Evolutionary conservation across 2,329 filamentous ascomycete species (phyloP), one percentile per base, ranked within the genome.

Genomic region (Cercospora citrullina): DNA sequence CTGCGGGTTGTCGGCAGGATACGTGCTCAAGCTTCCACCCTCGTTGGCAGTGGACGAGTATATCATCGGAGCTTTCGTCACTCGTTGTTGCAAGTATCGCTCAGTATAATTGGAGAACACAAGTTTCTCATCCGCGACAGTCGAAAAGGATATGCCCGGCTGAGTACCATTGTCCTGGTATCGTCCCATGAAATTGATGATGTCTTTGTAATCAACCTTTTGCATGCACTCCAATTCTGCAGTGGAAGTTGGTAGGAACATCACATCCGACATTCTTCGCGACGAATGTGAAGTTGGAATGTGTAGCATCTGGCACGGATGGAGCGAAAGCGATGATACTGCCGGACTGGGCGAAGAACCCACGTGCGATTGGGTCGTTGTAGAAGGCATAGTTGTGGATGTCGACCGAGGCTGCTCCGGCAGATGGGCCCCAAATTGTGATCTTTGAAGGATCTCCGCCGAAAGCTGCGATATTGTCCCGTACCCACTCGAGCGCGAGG

Each of bases 331-430:
- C 75, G 1, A 74, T 70, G 5, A 74, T 70, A 14, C 73, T 76
- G 1, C 77, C 76, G 21, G 78, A 80, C 28, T 86, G 5, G 85
- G 83, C 51, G 86, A 65, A 39, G 18, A 45, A 77, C 0, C 69
- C 67, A 0, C 80, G 76, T 77, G 80, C 74, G 30, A 81, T 76
- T 0, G 81, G 80, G 18, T 80, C 72, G 1, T 77, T 67, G 0
- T 66, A 60, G 66, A 77, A 81, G 7, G 77, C 76, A 59, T 78
- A 78, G 5, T 69, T 59, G 64, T 74, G 79, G 62, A 75, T 74
- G 62, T 76, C 74, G 9, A 72, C 66, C 0, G 72, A 68, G 3
- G 67, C 57, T 2, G 62, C 69, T 6, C 75, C 75, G 1, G 74
- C 72, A 1, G 71, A 74, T 36, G 81, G 79, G 2, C 81, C 81